phyloP scores from a whole-genome alignment of 2,329 filamentous ascomycete genomes.

The Fusarium sp. region DNA sequence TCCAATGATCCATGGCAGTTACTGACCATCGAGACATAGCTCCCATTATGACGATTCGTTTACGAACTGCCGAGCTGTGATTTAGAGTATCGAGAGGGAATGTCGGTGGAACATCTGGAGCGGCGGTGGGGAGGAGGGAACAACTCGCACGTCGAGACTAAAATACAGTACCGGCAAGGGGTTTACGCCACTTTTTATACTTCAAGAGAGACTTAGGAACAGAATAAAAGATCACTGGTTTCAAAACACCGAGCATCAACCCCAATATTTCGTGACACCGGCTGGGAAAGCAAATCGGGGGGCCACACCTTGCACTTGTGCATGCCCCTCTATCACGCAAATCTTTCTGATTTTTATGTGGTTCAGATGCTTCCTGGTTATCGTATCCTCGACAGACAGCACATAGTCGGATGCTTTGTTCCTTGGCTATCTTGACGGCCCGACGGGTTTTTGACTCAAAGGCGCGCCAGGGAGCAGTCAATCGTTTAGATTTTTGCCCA shows the following conservation, averaged over 20 bases:
- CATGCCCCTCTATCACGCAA: not conserved
- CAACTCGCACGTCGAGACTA: not conserved
- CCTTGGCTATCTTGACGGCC: not conserved
- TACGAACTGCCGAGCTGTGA: accelerated
- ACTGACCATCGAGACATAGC: not conserved
- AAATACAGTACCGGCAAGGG: not conserved
- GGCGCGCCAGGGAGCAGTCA: not conserved
- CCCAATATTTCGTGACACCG: not conserved
- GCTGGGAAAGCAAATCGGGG: not conserved
- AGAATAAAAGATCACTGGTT: not conserved
- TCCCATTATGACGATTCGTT: accelerated
- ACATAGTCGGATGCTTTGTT: not conserved
- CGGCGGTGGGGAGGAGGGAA: not conserved
- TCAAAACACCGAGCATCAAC: not conserved
- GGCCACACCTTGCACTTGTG: not conserved
- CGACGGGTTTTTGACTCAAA: not conserved
- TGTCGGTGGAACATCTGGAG: not conserved
- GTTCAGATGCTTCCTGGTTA: not conserved
- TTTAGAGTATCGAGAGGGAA: not conserved
- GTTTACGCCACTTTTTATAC: not conserved
- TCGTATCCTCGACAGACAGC: not conserved
- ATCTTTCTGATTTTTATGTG: not conserved
- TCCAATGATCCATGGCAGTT: not conserved
- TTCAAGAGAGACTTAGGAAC: not conserved
- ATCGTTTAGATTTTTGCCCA: too few relatives aligned